Conservation (phyloP, 768 basidiomycete genomes). For the Pleurotus salmoneostramineus region DNA sequence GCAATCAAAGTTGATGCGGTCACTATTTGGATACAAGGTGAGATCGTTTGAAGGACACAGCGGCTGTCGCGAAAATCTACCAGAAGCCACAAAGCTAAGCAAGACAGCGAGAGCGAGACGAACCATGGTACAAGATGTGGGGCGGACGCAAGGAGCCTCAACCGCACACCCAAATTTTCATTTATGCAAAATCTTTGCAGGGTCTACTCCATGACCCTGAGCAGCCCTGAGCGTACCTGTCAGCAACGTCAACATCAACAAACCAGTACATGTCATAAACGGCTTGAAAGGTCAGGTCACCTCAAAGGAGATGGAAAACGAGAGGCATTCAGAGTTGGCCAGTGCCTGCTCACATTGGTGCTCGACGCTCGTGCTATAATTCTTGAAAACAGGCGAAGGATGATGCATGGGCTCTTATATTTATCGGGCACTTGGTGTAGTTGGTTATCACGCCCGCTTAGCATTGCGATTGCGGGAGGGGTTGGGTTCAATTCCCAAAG, state of each 20-base stretch:
- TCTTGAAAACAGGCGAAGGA: too few species aligned
- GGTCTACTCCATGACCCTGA: neutral
- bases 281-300: too few species aligned
- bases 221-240: neutral
- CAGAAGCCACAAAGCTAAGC: neutral
- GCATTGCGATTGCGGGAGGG: constrained; percentile 1
- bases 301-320: too few species aligned
- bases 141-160: neutral
- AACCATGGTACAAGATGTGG: neutral
- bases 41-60: neutral
- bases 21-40: neutral
- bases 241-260: too few species aligned
- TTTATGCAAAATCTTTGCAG: neutral
- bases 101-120: neutral
- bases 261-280: too few species aligned
- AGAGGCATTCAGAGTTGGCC: neutral
- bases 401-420: too few species aligned
- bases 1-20: neutral
- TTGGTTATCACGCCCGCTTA: constrained; percentile 10
- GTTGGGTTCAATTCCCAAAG: constrained; percentile 9
- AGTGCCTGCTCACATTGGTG: too few species aligned
- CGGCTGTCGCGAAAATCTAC: neutral
- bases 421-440: constrained; percentile 9
- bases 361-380: too few species aligned
- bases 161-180: neutral